Base-by-base conservation (phyloP, 805 yeast species). In the Isabelozyma heimii region DNA sequence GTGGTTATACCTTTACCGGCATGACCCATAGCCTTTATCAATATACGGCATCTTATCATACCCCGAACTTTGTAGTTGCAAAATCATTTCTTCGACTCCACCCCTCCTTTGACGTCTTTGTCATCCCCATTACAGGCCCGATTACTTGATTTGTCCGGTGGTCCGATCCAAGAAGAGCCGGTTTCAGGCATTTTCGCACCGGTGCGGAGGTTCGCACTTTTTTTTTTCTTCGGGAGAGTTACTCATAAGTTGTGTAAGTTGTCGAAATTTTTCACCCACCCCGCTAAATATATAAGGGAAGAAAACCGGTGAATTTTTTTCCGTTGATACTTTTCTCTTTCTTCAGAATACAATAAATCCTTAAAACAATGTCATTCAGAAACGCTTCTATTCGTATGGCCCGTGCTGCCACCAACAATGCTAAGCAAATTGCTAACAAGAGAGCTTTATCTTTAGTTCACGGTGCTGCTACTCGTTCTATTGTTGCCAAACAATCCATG, bases 401-500 rank as follows among this genome's bases (percentile, higher is more conserved):
- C 52, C 77, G 80, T 68, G 65, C 69, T 53, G 77, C 78, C 59
- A 53, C 72, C 39, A 72, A 77, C 50, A 56, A 81, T 52, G 69
- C 73, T 47, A 69, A 63, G 63, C 74, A 65, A 58, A 68, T 77
- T 60, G 73, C 82, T 53, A 73, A 83, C 61, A 80, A 81, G 77
- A 86, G 94, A 77, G 77, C 91, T 53, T 71, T 88, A 59, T 73
- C 90, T 58, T 73, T 77, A 50, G 67, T 79, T 58, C 71, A 79
- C 52, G 72, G 80, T 58, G 65, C 77, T 52, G 54, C 59, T 43
- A 51, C 62, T 41, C 72, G 80, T 61, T 77, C 81, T 60, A 67
- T 73, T 45, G 69, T 67, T 51, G 57, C 75, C 52, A 67, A 60
- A 62, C 63, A 62, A 52, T 62, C 70, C 44, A 53, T 72, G 69